These are phyloP conservation scores for Coemansia sp. DNA, from an alignment of 192 early-diverging fungal genomes.

Conservation along the genomic window DNA sequence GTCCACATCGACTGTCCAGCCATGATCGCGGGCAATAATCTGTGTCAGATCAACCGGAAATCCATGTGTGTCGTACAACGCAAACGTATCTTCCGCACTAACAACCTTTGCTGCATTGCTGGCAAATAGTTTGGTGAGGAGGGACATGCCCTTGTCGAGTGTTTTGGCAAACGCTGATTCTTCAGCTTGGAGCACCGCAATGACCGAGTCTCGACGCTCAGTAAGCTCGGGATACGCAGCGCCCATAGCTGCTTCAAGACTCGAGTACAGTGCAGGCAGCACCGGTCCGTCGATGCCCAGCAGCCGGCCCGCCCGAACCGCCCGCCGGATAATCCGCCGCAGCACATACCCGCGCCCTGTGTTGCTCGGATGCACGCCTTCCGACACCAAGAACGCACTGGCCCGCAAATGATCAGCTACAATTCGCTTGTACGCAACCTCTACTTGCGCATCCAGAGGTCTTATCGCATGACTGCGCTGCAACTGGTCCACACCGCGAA, in stretches of 20 bases:
- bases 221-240: slow-evolving; percentile 87
- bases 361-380: slow-evolving; percentile 93
- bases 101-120: slow-evolving; percentile 56
- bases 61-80: slow-evolving; percentile 96
- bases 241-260: slow-evolving; percentile 87
- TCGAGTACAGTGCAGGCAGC: slow-evolving; percentile 88
- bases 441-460: slow-evolving; percentile 69
- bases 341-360: slow-evolving; percentile 99
- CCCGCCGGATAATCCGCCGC: slow-evolving; percentile 92
- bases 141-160: slow-evolving; percentile 87
- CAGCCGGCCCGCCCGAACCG: slow-evolving; percentile 84
- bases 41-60: slow-evolving; percentile 97
- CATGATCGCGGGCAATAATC: slow-evolving; percentile 94
- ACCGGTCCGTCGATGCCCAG: slow-evolving; percentile 83
- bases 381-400: slow-evolving; percentile 90
- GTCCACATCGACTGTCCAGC: slow-evolving; percentile 75
- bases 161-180: slow-evolving; percentile 89
- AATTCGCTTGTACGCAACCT: slow-evolving; percentile 94
- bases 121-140: slow-evolving; percentile 73
- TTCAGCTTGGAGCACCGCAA: slow-evolving; percentile 89
- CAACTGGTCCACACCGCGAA: slow-evolving; percentile 71
- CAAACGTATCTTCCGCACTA: slow-evolving; percentile 86
- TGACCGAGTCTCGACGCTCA: slow-evolving; percentile 69
- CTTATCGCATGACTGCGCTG: slow-evolving; percentile 42
- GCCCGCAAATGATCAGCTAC: slow-evolving; percentile 97